Evolutionary conservation across 2,329 filamentous ascomycete genomes (phyloP).

Genomic region (Chaetomiaceae sp.): DNA sequence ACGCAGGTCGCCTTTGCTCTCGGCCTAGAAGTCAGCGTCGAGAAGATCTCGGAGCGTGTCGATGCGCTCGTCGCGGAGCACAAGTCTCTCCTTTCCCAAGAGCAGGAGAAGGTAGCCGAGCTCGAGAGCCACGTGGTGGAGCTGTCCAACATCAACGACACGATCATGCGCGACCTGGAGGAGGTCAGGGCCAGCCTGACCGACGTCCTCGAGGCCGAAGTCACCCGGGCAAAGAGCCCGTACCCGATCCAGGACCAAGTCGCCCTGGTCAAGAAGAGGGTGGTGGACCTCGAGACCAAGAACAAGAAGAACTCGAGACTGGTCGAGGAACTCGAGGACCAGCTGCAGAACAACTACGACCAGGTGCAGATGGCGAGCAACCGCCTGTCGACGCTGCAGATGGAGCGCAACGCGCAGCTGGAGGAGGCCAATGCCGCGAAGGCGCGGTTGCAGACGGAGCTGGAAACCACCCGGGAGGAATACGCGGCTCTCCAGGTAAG

Average conservation of each 20-base stretch:
- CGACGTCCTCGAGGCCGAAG: constrained; percentile 49
- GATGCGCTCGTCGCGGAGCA: constrained; percentile 53
- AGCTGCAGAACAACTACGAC: constrained; percentile 91
- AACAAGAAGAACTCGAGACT: constrained; percentile 90
- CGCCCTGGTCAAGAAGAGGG: constrained; percentile 60
- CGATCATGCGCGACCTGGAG: constrained; percentile 58
- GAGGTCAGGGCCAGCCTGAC: constrained; percentile 51
- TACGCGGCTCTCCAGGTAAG: constrained; percentile 73
- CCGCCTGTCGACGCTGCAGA: constrained; percentile 75
- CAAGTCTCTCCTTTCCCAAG: constrained; percentile 52
- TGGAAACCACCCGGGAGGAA: constrained; percentile 63
- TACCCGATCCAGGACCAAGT: constrained; percentile 52
- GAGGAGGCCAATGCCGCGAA: constrained; percentile 71
- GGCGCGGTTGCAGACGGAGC: constrained; percentile 58
- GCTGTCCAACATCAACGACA: constrained; percentile 54
- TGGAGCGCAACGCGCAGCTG: constrained; percentile 67
- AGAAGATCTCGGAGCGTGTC: constrained; percentile 61
- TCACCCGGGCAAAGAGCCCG: constrained; percentile 39
- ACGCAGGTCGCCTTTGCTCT: constrained; percentile 57
- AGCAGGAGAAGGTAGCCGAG: constrained; percentile 55
- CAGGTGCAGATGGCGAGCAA: constrained; percentile 83
- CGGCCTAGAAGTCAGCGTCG: constrained; percentile 60
- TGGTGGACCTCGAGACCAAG: constrained; percentile 55
- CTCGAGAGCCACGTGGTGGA: constrained; percentile 53
- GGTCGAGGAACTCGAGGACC: constrained; percentile 94